These are phyloP conservation scores for Scedosporium dehoogii DNA, from an alignment of 2,329 filamentous ascomycete genomes.

Conservation along the genomic window DNA sequence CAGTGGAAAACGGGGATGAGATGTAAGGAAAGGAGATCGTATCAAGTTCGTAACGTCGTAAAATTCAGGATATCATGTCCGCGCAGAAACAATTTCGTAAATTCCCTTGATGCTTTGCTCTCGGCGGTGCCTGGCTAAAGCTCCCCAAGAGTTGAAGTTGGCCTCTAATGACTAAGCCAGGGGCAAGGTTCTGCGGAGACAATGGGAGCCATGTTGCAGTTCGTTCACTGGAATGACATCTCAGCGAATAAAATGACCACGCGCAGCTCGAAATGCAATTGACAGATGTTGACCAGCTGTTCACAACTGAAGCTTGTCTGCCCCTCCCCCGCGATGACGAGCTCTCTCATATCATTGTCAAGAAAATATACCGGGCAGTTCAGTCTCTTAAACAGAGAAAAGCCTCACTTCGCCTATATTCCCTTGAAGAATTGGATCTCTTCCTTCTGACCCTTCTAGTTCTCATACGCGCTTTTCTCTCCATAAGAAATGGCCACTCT, in stretches of 20 bases:
- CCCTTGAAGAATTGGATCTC: background rate
- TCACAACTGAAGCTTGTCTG: background rate
- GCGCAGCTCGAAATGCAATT: background rate
- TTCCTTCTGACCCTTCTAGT: background rate
- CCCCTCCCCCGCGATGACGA: slow-evolving; percentile 1
- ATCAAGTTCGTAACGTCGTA: background rate
- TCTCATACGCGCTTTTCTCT: background rate
- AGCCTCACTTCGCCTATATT: no score
- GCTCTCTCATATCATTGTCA: background rate
- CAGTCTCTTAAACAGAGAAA: no score
- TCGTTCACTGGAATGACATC: background rate
- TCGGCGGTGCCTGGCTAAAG: background rate
- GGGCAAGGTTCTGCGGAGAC: background rate
- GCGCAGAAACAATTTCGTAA: background rate
- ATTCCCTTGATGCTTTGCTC: background rate
- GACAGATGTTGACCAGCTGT: no score
- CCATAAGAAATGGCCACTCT: slow-evolving; percentile 43
- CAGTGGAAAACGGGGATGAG: background rate
- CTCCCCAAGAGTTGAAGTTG: background rate
- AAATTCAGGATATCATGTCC: background rate
- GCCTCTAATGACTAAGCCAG: background rate
- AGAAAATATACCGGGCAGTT: no score
- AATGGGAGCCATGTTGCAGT: no score
- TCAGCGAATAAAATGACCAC: background rate
- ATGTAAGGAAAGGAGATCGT: background rate